These are phyloP conservation scores for Nigrospora oryzae DNA, from an alignment of 2,329 filamentous ascomycete species.

Conservation along the genomic window DNA sequence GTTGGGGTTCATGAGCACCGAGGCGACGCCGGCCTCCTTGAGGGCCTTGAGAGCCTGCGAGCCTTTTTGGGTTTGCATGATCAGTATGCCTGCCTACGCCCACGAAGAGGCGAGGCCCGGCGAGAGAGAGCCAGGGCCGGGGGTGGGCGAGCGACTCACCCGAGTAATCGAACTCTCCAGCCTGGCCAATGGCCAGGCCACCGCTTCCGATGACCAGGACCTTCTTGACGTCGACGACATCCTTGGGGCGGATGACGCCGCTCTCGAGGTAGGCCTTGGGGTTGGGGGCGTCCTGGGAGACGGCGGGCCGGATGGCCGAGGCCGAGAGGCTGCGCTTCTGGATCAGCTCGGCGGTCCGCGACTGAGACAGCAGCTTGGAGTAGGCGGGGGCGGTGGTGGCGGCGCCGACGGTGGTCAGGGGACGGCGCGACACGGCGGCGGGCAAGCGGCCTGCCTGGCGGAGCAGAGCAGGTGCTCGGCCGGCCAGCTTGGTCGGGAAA, in stretches of 20 bases:
- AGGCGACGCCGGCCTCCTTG: slow-evolving; percentile 87
- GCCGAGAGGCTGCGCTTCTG: slow-evolving; percentile 42
- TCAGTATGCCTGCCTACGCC: slow-evolving; percentile 2
- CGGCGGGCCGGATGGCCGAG: slow-evolving; percentile 33
- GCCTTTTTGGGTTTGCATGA: slow-evolving; percentile 40
- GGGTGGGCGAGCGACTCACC: slow-evolving; percentile 52
- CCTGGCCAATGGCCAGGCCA: slow-evolving; percentile 93
- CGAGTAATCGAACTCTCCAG: slow-evolving; percentile 97
- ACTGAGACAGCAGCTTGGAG: slow-evolving; percentile 19
- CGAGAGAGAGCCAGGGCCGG: background rate
- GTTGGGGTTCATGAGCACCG: slow-evolving; percentile 94
- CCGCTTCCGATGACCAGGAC: slow-evolving; percentile 93
- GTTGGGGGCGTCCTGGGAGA: slow-evolving; percentile 64
- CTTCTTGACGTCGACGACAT: slow-evolving; percentile 88
- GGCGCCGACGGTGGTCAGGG: slow-evolving; percentile 30
- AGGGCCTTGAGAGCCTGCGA: slow-evolving; percentile 94
- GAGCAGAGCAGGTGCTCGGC: slow-evolving; percentile 49
- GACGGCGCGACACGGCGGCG: slow-evolving; percentile 31
- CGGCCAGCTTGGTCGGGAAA: slow-evolving; percentile 34
- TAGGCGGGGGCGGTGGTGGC: slow-evolving; percentile 24
- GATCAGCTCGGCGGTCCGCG: slow-evolving; percentile 23
- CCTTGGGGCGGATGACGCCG: slow-evolving; percentile 71
- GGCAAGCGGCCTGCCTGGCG: slow-evolving; percentile 45
- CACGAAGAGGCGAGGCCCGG: slow-evolving; percentile 3
- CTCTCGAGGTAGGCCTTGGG: slow-evolving; percentile 84